Evolutionary conservation across 768 basidiomycete species (phyloP), one percentile per base, ranked within the genome.

Genomic region (Boletus vermiculosoides): DNA sequence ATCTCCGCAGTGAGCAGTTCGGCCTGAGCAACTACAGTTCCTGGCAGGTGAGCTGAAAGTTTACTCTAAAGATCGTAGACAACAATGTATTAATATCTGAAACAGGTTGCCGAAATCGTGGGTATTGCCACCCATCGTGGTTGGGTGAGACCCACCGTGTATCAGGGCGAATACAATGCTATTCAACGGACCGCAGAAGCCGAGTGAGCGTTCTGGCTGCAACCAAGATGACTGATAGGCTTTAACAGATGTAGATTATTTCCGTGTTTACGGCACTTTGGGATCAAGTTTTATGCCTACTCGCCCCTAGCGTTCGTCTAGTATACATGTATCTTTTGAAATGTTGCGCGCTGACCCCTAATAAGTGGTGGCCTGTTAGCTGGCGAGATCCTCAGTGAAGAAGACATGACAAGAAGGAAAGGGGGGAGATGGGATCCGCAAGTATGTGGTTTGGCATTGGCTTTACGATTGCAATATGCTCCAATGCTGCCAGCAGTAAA

Each of bases 131-230:
- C 72, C 37, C 67, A 72, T 45, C 74, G 78, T 45, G 75, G 77
- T 28, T 82, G 75, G 71, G 73, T 84, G 65, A 73, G 73, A 65
- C 83, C 79, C 1, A 77, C 74, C 0, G 75, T 76, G 9, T 85
- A 82, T 61, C 80, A 83, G 61, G 76, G 74, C 3, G 61, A 73
- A 39, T 82, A 80, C 63, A 81, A 80, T 62, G 76, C 76, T 7
- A 67, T 82, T 15, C 71, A 76, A 55, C 71, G 80, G 25, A 62
- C 58, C 6, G 69, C 71, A 13, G 77, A 80, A 67, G 66, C 67
- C 1, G 77, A 78, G 63, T 59, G 16, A 10, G 57, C 55, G 44
- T 4, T 22, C 18, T 40, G 20, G n/a, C 9, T 30, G 20, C 36
- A 41, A 22, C 1, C 45, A 28, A 47, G 45, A 48, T 3, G n/a